phyloP scores from a whole-genome alignment of 345 rosid species.

The Mallotus nudiflorus region DNA sequence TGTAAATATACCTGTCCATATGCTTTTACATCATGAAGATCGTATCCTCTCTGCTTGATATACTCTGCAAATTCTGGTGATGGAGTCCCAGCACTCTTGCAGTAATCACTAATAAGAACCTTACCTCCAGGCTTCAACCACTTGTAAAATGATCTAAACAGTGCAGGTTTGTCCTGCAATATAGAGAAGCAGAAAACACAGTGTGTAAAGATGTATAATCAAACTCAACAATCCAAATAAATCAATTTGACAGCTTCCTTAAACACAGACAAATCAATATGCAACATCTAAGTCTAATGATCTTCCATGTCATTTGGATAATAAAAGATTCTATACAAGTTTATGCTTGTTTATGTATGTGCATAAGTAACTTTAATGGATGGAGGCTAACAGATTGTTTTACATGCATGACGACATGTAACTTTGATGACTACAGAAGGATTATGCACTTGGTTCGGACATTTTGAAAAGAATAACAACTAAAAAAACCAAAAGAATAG shows the following conservation, averaged over 20 bases:
- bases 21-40: constrained; percentile 75
- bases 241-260: background rate
- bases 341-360: background rate
- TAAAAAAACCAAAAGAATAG: background rate
- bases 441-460: too few relatives aligned
- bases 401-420: too few relatives aligned
- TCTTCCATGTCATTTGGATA: background rate
- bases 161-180: constrained; percentile 84
- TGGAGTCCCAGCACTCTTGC: constrained; percentile 69
- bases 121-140: constrained; percentile 97
- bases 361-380: background rate
- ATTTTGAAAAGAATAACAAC: background rate
- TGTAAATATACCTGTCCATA: constrained; percentile 69
- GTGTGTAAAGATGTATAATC: background rate
- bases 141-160: constrained; percentile 80
- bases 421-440: too few relatives aligned
- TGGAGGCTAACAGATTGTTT: background rate
- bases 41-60: constrained; percentile 88
- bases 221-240: background rate
- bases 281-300: background rate
- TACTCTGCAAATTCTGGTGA: constrained; percentile 65
- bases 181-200: background rate
- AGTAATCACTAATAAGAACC: constrained; percentile 91
- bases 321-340: background rate
- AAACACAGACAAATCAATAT: background rate